phyloP scores from a whole-genome alignment of 495 filamentous ascomycete genomes.

The Aspergillus baeticus region DNA sequence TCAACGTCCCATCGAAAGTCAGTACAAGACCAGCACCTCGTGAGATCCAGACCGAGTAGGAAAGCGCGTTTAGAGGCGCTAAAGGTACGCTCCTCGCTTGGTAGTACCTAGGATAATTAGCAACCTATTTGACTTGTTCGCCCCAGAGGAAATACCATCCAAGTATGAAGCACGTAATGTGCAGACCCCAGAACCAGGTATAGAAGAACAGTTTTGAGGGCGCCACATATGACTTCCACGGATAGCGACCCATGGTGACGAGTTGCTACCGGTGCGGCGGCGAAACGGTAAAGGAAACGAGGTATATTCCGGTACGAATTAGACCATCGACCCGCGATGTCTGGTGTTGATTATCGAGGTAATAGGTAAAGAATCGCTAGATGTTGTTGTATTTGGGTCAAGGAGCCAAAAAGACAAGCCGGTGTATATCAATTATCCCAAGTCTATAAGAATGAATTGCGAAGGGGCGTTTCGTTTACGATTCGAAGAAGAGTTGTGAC shows the following conservation, averaged over 20 bases:
- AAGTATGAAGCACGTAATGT: conserved; percentile 75
- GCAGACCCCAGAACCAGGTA: conserved; percentile 78
- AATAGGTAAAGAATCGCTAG: not conserved
- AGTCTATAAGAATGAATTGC: no score
- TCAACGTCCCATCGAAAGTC: conserved; percentile 79
- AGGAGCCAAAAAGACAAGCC: no score
- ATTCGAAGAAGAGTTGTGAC: not conserved
- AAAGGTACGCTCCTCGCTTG: conserved; percentile 67
- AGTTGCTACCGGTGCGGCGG: not conserved
- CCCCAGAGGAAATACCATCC: conserved; percentile 69
- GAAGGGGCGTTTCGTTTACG: no score
- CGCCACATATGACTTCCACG: conserved; percentile 59
- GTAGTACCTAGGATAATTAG: conserved; percentile 60
- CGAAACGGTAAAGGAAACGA: not conserved
- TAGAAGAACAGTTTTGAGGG: conserved; percentile 74
- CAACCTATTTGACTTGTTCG: conserved; percentile 19
- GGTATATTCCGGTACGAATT: conserved; percentile 6
- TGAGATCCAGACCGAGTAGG: conserved; percentile 92
- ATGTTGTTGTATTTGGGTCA: no score
- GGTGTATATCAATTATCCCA: no score
- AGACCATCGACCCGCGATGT: conserved; percentile 28
- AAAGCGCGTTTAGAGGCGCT: conserved; percentile 74
- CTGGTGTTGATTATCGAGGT: not conserved
- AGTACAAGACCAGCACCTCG: conserved; percentile 85
- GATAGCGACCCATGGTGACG: conserved; percentile 14